phyloP scores from a whole-genome alignment of 345 rosid genomes.

The Salix arbutifolia region DNA sequence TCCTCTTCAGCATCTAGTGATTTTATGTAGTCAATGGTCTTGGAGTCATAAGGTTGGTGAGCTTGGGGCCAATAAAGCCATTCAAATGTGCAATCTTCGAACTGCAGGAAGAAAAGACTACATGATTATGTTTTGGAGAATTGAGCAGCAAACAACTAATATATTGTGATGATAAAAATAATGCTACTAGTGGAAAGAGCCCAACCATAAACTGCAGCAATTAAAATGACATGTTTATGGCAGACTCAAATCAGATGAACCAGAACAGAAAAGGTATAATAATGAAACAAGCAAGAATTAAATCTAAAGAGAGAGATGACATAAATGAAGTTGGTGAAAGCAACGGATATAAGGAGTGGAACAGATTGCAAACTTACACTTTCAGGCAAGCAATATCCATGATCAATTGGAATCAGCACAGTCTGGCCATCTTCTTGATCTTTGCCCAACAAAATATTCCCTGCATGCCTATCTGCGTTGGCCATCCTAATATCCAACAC shows the following conservation, averaged over 20 bases:
- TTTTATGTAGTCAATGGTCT: constrained; percentile 34
- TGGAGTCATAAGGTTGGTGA: constrained; percentile 29
- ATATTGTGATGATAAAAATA: background rate
- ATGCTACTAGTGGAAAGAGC: background rate
- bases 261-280: no score
- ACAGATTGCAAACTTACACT: constrained; percentile 25
- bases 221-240: background rate
- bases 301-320: background rate
- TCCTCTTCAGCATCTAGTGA: constrained; percentile 45
- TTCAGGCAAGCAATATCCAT: constrained; percentile 48
- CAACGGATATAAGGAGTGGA: background rate
- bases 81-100: constrained; percentile 45
- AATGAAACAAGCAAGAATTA: background rate
- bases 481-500: constrained; percentile 44
- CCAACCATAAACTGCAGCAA: background rate
- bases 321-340: background rate
- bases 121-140: background rate
- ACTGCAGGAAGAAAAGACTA: constrained; percentile 21
- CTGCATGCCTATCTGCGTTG: constrained; percentile 49
- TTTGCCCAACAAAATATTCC: constrained; percentile 32
- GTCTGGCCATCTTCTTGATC: constrained; percentile 21
- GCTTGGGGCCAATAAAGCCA: constrained; percentile 56
- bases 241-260: background rate
- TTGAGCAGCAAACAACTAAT: background rate
- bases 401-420: constrained; percentile 43